Evolutionary conservation across 208 protist species (phyloP).

Genomic region (Leishmania arabica): DNA sequence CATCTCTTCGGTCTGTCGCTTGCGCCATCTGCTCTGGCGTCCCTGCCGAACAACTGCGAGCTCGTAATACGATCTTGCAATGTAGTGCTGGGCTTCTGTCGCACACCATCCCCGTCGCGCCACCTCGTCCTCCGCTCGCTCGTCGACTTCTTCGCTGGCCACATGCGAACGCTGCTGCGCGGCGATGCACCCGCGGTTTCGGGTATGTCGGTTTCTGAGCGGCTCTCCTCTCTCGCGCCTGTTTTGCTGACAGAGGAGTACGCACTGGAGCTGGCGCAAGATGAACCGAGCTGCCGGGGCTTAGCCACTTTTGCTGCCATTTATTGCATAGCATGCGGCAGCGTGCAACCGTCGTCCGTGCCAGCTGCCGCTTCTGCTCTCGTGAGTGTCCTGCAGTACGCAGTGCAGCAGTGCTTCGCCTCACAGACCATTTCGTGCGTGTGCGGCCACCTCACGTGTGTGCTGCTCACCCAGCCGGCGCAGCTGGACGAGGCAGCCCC

Average conservation of each 20-base stretch:
- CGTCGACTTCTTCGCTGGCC: constrained; percentile 14
- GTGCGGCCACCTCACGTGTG: constrained; percentile 9
- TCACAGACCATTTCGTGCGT: constrained; percentile 31
- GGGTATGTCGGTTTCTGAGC: background rate
- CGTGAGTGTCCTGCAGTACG: constrained; percentile 8
- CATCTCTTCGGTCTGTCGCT: constrained; percentile 17
- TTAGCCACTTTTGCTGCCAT: constrained; percentile 7
- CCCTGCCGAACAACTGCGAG: background rate
- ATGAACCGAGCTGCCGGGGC: constrained; percentile 21
- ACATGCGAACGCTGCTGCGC: constrained; percentile 14
- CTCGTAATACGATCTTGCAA: constrained; percentile 10
- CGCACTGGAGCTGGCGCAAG: constrained; percentile 18
- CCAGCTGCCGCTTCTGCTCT: background rate
- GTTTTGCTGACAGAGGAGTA: constrained; percentile 11
- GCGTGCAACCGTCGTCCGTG: background rate
- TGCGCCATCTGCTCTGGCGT: background rate
- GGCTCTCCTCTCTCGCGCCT: constrained; percentile 1
- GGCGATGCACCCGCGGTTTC: background rate
- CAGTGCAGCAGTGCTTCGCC: constrained; percentile 8
- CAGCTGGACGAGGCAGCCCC: constrained; percentile 9
- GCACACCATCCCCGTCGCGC: constrained; percentile 14
- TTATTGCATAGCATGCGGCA: background rate
- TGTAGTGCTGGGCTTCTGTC: constrained; percentile 7
- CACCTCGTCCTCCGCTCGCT: constrained; percentile 28
- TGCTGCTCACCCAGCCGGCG: constrained; percentile 12